phyloP scores from a whole-genome alignment of 306 rosid species.

The Cucurbita maxima region DNA sequence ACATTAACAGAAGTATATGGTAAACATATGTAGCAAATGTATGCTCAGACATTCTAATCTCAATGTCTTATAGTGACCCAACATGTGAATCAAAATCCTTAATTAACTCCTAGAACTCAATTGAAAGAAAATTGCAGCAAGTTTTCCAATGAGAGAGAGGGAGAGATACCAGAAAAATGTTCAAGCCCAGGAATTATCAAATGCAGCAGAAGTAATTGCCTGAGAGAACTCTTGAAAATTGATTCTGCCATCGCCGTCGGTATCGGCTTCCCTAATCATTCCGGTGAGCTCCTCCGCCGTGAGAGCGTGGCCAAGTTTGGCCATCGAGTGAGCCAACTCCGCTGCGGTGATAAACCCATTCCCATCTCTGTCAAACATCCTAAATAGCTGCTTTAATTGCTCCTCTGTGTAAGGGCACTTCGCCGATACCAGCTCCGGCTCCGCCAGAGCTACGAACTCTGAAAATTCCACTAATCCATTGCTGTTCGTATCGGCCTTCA shows the following conservation, averaged over 20 bases:
- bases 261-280: conserved; percentile 84
- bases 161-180: background rate
- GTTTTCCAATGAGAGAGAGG: background rate
- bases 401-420: conserved; percentile 76
- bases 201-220: conserved; percentile 79
- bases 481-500: conserved; percentile 61
- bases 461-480: conserved; percentile 76
- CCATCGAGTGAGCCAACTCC: conserved; percentile 94
- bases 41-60: background rate
- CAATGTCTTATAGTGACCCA: background rate
- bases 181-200: conserved; percentile 77
- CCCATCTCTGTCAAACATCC: conserved; percentile 71
- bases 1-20: background rate
- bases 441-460: conserved; percentile 58
- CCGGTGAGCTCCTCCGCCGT: conserved; percentile 79
- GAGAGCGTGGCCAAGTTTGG: conserved; percentile 65
- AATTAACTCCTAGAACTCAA: background rate
- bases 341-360: conserved; percentile 84
- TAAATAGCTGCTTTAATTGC: conserved; percentile 48
- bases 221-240: conserved; percentile 56
- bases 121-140: background rate
- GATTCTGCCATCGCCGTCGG: conserved; percentile 75
- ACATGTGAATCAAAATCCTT: background rate
- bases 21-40: background rate
- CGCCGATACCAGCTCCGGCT: conserved; percentile 61